Base-by-base conservation (phyloP, 371 early-diverging fungal species). In the Mortierella sp. region DNA sequence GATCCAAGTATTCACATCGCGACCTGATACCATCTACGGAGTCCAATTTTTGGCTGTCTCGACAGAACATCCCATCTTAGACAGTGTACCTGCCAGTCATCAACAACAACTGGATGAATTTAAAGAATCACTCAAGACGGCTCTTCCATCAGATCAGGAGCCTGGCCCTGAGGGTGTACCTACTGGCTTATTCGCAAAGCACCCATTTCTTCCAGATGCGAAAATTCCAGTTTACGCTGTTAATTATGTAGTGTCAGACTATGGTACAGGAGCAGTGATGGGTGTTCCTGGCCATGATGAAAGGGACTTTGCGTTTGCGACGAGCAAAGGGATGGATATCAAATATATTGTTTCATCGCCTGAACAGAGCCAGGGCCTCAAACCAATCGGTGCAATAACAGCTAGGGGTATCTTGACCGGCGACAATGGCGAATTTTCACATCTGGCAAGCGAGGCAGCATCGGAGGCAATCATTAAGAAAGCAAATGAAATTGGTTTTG, bases 241-340 rank as follows among this genome's bases (percentile, higher is more conserved):
- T 26, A 89, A 89, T 51, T 95, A 95, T 74, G 96, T 95, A 0
- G 78, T 95, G 6, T 85, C 91, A 0, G 92, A 92, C 54, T 95
- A 95, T 75, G 95, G 94, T 1, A 93, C 94, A 0, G 95, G 95
- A 15, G 94, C 95, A 3, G 93, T 96, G 31, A 96, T 96, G 96
- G 95, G 92, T 42, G 96, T 95, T 3, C 95, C 96, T 9, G 94
- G 89, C 6, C 95, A 95, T 72, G 96, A 95, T 68, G 85, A 88
- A 67, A 87, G 94, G 23, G 96, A 95, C 81, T 88, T 86, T 74
- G 88, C 89, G 45, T 94, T 95, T 77, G 89, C 90, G 9, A 42
- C 65, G 22, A 68, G 37, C 1, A 66, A 72, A 37, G 66, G 72
- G 10, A 67, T 68, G 19, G 62, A 72, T 2, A 47, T 59, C 56